Conservation (phyloP, 2,329 filamentous ascomycete species). For the Cryphonectria parasitica region DNA sequence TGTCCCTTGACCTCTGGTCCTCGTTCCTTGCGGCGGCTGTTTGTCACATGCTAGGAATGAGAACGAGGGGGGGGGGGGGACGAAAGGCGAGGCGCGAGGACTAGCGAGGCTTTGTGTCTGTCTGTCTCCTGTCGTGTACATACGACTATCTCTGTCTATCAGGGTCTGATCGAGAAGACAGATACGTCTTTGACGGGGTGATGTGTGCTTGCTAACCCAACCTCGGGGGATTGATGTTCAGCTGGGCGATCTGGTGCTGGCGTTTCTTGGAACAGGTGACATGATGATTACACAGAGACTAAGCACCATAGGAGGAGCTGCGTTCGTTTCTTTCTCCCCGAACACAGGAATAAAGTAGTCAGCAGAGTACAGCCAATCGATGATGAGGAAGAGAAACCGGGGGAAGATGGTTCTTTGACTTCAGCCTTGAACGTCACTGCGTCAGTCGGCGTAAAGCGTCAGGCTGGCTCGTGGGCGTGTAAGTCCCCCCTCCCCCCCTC, state of each 20-base stretch:
- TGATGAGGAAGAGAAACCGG: not conserved
- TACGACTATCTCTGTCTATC: not conserved
- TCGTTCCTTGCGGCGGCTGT: not conserved
- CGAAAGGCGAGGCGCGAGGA: not conserved
- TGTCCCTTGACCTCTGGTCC: not conserved
- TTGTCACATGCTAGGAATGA: constrained; percentile 2
- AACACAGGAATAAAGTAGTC: not conserved
- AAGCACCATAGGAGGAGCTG: not conserved
- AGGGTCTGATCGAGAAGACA: not conserved
- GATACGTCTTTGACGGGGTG: not conserved
- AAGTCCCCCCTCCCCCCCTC: not conserved
- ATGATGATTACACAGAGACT: not conserved
- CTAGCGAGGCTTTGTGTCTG: not conserved
- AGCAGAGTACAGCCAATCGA: not conserved
- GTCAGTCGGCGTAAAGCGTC: not conserved
- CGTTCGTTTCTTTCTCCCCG: not conserved
- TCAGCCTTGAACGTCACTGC: not conserved
- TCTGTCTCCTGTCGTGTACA: too few species aligned
- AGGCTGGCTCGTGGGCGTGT: not conserved
- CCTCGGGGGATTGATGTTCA: not conserved
- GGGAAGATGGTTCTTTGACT: not conserved
- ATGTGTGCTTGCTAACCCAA: not conserved
- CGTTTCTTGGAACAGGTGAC: too few species aligned
- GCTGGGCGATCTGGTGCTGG: not conserved
- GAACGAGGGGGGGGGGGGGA: not conserved